Base-by-base conservation (phyloP, 2,329 filamentous ascomycete genomes). In the Aspergillus aculeatinus region DNA sequence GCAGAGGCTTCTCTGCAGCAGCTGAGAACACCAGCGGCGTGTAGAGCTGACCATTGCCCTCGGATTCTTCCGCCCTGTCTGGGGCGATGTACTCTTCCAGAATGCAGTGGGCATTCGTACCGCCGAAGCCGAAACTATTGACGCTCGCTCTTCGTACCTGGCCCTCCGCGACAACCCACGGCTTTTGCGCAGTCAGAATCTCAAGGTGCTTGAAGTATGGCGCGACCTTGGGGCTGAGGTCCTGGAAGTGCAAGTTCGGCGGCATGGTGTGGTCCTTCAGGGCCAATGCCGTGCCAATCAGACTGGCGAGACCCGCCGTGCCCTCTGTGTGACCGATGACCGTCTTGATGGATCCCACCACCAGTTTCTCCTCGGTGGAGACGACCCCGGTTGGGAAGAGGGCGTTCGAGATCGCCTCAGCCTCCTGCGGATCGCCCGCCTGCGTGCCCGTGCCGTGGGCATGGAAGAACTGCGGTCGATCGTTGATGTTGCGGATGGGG, bases 401-500 rank as follows among this genome's bases (percentile, higher is more conserved):
- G 7, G 50, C 31, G 9, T 16, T 39, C 2, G 39, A 21, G 1
- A 63, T 61, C 5, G 58, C 58, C 12, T 48, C 35, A 11, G 55
- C 58, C 31, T 63, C 61, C 1, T 51, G 48, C 1, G 58, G 57
- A 42, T 62, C 60, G 9, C 60, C 60, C 5, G 39, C 56, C 14
- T 31, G 23, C 4, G 35, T 51, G 42, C 79, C 80, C 2, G 80
- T 81, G 27, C 78, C 79, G 60, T 81, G 80, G 1, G 76, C 75
- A 57, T 81, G 77, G 19, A 81, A 79, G 61, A 74, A 81, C 56
- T 80, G 77, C 6, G 63, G 69, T 4, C 76, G 69, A 4, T 73
- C 67, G 1, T 59, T 29, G 1, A 60, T 52, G 23, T 67, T 65
- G 5, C 56, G 55, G 2, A 69, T 60, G 23, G 23, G 23, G 55